Percentiles rank a stretch among this genome's conserved stretches.
Evolutionary conservation across 2,329 filamentous ascomycete species (phyloP).

Genomic region (Microsporum audouinii): DNA sequence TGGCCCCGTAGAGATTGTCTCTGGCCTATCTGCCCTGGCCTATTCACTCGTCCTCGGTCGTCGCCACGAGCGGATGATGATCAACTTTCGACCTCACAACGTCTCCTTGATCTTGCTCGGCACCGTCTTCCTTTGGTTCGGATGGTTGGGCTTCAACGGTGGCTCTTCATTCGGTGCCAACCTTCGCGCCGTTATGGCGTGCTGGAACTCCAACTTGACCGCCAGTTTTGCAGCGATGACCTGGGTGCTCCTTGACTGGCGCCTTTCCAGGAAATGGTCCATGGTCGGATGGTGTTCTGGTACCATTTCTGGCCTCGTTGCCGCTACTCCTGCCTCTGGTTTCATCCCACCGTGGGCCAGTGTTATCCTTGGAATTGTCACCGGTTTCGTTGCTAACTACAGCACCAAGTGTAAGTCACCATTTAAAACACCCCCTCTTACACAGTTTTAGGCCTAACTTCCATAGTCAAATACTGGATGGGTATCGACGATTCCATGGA

Average conservation of each 20-base stretch:
- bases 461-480: constrained; percentile 58
- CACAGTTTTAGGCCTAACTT: constrained; percentile 9
- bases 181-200: constrained; percentile 86
- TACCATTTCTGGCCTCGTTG: constrained; percentile 73
- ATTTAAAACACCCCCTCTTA: background rate
- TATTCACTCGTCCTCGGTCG: constrained; percentile 94
- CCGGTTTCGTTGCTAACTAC: constrained; percentile 66
- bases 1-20: constrained; percentile 92
- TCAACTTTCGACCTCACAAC: constrained; percentile 99
- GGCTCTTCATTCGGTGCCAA: constrained; percentile 91
- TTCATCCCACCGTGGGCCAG: constrained; percentile 60
- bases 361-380: constrained; percentile 49
- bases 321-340: constrained; percentile 73
- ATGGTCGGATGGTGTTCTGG: constrained; percentile 90
- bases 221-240: constrained; percentile 85
- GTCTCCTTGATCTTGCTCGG: constrained; percentile 94
- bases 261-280: constrained; percentile 87
- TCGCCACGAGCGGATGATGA: constrained; percentile 98
- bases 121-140: constrained; percentile 93
- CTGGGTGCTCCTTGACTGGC: constrained; percentile 93
- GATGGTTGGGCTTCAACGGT: constrained; percentile 98
- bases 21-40: constrained; percentile 81
- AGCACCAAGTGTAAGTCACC: constrained; percentile 65
- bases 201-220: constrained; percentile 94
- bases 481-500: constrained; percentile 80